Evolutionary conservation across 2,329 filamentous ascomycete genomes (phyloP).

Genomic region (Coniochaeta prunicola): DNA sequence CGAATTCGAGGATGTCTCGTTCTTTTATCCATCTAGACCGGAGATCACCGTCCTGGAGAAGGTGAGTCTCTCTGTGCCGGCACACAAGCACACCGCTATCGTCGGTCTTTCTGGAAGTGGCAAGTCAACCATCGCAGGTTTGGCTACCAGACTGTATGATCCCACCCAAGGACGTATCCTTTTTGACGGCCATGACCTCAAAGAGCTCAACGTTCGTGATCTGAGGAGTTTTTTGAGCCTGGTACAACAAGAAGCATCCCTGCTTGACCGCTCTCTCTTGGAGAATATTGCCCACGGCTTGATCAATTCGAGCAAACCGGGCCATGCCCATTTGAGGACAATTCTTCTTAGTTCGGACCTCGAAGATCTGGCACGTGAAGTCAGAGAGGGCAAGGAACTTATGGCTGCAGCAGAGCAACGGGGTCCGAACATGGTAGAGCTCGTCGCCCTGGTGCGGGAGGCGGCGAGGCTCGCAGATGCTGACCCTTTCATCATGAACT

Average conservation of each 20-base stretch:
- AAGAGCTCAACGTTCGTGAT: constrained; percentile 25
- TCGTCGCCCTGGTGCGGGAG: constrained; percentile 35
- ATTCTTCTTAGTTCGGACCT: constrained; percentile 35
- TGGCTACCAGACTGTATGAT: constrained; percentile 38
- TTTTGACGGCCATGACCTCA: constrained; percentile 28
- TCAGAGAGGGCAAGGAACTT: constrained; percentile 18
- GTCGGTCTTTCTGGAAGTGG: constrained; percentile 47
- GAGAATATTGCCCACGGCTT: constrained; percentile 36
- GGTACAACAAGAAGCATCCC: constrained; percentile 24
- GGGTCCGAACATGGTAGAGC: constrained; percentile 25
- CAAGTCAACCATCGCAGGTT: constrained; percentile 42
- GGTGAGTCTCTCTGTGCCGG: constrained; percentile 28
- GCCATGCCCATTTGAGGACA: constrained; percentile 25
- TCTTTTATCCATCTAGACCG: constrained; percentile 36
- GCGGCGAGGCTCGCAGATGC: constrained; percentile 51
- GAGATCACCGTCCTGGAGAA: constrained; percentile 32
- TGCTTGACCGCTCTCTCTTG: constrained; percentile 27
- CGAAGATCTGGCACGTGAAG: constrained; percentile 31
- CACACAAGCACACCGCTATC: constrained; percentile 43
- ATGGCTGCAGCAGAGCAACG: constrained; percentile 10
- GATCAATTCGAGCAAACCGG: constrained; percentile 24
- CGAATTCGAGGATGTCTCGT: constrained; percentile 33
- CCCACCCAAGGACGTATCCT: constrained; percentile 30
- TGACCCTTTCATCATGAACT: constrained; percentile 42
- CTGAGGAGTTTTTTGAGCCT: constrained; percentile 23